Conservation (phyloP, 768 basidiomycete species). For the Suillus sp. region DNA sequence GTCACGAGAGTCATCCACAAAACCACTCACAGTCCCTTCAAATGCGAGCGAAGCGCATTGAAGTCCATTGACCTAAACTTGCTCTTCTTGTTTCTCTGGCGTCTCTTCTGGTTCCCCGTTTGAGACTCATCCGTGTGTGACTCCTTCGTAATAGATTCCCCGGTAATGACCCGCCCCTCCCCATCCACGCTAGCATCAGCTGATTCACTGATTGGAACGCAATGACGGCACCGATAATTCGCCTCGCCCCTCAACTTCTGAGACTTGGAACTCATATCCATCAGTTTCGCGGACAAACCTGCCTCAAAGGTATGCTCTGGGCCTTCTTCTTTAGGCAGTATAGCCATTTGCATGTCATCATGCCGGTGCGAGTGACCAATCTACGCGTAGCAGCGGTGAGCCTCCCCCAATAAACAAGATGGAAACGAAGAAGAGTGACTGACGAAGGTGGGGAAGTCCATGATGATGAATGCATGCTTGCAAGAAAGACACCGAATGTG, state of each 20-base stretch:
- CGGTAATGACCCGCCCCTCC: not conserved
- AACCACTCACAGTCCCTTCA: constrained; percentile 57
- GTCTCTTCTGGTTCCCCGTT: constrained; percentile 8
- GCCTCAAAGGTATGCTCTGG: constrained; percentile 23
- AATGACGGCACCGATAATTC: constrained; percentile 59
- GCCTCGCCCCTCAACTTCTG: constrained; percentile 35
- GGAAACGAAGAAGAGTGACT: constrained; percentile 19
- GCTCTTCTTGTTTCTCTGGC: constrained; percentile 13
- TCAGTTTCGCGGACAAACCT: constrained; percentile 24
- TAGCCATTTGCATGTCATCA: constrained; percentile 46
- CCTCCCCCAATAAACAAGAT: not conserved
- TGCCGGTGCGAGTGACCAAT: constrained; percentile 68
- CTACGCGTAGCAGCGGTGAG: constrained; percentile 35
- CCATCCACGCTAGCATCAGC: not conserved
- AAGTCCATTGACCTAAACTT: constrained; percentile 43
- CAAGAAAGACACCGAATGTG: constrained; percentile 54
- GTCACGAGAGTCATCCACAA: not conserved
- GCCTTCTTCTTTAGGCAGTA: constrained; percentile 26
- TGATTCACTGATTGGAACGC: constrained; percentile 24
- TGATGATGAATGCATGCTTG: constrained; percentile 42
- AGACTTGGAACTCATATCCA: constrained; percentile 23
- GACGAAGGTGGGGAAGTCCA: constrained; percentile 52
- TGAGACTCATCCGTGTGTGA: not conserved
- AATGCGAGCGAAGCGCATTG: constrained; percentile 62
- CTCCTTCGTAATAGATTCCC: not conserved